A percentile compares a stretch with the other conserved stretches of the same genome.
phyloP scores from a whole-genome alignment of 768 basidiomycete genomes.

The Suillus decipiens region DNA sequence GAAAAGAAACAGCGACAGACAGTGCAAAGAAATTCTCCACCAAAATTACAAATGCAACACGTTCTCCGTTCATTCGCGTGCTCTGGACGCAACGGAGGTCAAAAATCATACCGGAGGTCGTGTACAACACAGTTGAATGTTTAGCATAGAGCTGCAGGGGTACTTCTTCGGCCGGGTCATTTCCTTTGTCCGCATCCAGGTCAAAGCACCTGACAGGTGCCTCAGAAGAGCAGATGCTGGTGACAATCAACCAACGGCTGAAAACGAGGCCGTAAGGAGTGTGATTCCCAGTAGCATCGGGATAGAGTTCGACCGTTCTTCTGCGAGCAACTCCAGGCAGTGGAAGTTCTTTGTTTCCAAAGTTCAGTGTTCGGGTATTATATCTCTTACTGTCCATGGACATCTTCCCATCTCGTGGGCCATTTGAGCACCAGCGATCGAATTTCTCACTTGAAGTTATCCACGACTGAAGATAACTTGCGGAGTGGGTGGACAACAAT shows the following conservation, averaged over 20 bases:
- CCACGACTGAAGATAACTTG: conserved; percentile 7
- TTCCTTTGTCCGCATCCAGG: conserved; percentile 8
- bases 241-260: conserved; percentile 9
- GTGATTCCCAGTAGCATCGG: conserved; percentile 5
- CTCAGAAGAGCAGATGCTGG: conserved; percentile 7
- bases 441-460: conserved; percentile 8
- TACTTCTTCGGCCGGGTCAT: neutral
- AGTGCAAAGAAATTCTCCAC: conserved; percentile 8
- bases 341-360: conserved; percentile 6
- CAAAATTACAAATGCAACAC: conserved; percentile 8
- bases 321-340: conserved; percentile 8
- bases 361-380: conserved; percentile 1
- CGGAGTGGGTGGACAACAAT: neutral
- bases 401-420: conserved; percentile 5
- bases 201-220: conserved; percentile 9
- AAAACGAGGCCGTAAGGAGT: conserved; percentile 7
- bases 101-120: conserved; percentile 9
- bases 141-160: conserved; percentile 7
- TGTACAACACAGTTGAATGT: conserved; percentile 9
- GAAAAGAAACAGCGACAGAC: neutral
- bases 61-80: conserved; percentile 3
- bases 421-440: conserved; percentile 9
- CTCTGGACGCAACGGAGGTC: conserved; percentile 10
- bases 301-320: conserved; percentile 8
- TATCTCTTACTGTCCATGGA: neutral